Base-by-base conservation (phyloP, 1,284 basidiomycete species). In the Irpex rosettiformis region DNA sequence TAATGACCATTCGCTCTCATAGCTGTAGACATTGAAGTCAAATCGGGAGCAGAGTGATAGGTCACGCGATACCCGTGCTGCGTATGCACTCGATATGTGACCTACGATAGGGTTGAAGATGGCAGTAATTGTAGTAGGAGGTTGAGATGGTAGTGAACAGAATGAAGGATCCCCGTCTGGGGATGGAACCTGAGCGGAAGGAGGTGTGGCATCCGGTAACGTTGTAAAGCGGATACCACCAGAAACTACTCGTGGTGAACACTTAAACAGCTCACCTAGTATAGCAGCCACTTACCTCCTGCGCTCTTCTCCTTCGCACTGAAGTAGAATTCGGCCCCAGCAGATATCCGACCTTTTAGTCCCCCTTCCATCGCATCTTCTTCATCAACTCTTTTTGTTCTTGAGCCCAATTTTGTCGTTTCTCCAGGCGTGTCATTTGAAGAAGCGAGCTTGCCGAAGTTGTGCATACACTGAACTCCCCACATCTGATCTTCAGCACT, bases 51-150 rank as follows among this genome's bases (percentile, higher is more conserved):
- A 91, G 4, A 98, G 74, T 0, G 93, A 87, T n/a, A 98, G 83
- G 70, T 96, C 93, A 2, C 83, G 82, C 1, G 92, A 91, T 25
- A 95, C 88, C 54, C 89, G 86, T 0, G 96, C 94, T 0, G 94
- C 90, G 71, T 98, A 98, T 25, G 96, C 93, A 1, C 89, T 84
- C 2, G 93, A 93, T 28, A 98, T 80, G 69, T 98, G 95, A 0
- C 96, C 96, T 65, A 98, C 88, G 83, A 99, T 94, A 1, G 96
- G 96, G 72, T 98, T 98, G 71, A 98, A 93, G 8, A 96, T 84
- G 2, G 95, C 91, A 1, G 95, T 96, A 62, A 98, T 89, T 3
- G 94, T 96, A 0, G 95, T 98, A 0, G 96, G 94, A 0, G 96
- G 86, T 66, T 93, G 88, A 27, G 82, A 78, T 8, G 77, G n/a